Evolutionary conservation across 2,329 filamentous ascomycete species (phyloP).

Genomic region (Fusarium brachygibbosum): DNA sequence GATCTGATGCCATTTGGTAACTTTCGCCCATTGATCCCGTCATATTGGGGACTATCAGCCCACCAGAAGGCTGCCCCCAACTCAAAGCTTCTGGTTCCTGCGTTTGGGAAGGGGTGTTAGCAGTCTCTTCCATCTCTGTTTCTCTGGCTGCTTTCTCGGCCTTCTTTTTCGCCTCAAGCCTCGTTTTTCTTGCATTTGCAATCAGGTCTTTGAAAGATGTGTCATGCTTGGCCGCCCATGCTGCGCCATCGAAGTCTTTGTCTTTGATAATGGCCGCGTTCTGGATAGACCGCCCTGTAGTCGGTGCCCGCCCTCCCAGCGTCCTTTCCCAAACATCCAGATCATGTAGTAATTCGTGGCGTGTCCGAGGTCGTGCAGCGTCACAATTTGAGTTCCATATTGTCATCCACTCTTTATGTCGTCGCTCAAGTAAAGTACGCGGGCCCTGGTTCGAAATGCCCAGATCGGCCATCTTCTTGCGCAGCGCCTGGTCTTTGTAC

Average conservation of each 20-base stretch:
- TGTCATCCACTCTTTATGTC: conserved; percentile 94
- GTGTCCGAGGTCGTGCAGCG: conserved; percentile 77
- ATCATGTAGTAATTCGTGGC: conserved; percentile 80
- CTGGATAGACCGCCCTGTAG: conserved; percentile 54
- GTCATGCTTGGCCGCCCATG: conserved; percentile 81
- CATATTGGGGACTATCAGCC: not conserved
- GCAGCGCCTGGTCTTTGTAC: conserved; percentile 81
- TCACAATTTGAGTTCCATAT: conserved; percentile 98
- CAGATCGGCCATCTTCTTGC: conserved; percentile 84
- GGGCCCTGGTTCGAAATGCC: conserved; percentile 80
- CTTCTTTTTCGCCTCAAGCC: conserved; percentile 55
- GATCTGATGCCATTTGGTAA: not conserved
- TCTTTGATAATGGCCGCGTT: conserved; percentile 72
- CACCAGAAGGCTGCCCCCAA: too few species aligned
- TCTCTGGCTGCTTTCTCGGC: conserved; percentile 37
- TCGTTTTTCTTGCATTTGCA: conserved; percentile 76
- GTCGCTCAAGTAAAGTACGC: conserved; percentile 77
- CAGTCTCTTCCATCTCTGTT: conserved; percentile 1
- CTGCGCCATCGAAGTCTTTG: conserved; percentile 87
- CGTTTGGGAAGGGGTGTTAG: not conserved
- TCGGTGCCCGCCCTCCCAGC: conserved; percentile 73
- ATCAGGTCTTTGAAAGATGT: conserved; percentile 84
- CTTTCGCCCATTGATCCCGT: not conserved
- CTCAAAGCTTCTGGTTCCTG: not conserved
- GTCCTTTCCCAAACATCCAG: conserved; percentile 89